A percentile compares a stretch with the other conserved stretches of the same genome.
These are phyloP conservation scores for Carpinus fangiana DNA, from an alignment of 306 rosid species.

Conservation along the genomic window DNA sequence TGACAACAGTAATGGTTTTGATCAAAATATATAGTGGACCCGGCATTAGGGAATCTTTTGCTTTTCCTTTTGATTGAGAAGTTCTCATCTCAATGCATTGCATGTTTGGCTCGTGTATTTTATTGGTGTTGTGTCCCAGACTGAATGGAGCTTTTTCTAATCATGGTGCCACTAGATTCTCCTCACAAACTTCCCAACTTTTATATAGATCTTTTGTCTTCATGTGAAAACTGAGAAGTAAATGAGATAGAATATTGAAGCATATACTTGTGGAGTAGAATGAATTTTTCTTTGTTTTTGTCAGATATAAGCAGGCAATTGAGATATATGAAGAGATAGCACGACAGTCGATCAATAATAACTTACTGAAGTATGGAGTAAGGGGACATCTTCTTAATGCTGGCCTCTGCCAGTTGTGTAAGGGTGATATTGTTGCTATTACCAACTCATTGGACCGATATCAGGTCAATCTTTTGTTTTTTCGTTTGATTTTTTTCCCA, in stretches of 20 bases:
- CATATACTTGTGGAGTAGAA: background rate
- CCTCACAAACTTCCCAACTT: slow-evolving; percentile 8
- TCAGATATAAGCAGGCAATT: slow-evolving; percentile 77
- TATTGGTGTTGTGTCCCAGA: background rate
- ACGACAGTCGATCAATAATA: slow-evolving; percentile 77
- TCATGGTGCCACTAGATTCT: background rate
- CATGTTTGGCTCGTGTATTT: background rate
- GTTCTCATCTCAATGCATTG: background rate
- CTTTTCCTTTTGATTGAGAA: background rate
- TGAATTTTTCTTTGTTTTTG: background rate
- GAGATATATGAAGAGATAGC: slow-evolving; percentile 88
- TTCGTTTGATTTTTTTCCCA: slow-evolving; percentile 1
- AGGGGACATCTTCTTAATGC: slow-evolving; percentile 98
- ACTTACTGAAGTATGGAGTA: slow-evolving; percentile 92
- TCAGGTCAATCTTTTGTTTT: slow-evolving; percentile 47
- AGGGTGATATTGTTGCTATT: slow-evolving; percentile 74
- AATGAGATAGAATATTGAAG: slow-evolving; percentile 6
- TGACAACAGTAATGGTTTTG: background rate
- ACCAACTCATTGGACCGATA: slow-evolving; percentile 85
- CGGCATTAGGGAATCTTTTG: background rate
- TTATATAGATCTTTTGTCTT: background rate
- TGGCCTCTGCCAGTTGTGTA: slow-evolving; percentile 94
- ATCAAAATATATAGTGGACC: background rate
- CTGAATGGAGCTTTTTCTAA: background rate
- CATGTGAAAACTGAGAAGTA: background rate